phyloP scores from a whole-genome alignment of 2,329 filamentous ascomycete genomes.

The Aspergillus tubingensis region DNA sequence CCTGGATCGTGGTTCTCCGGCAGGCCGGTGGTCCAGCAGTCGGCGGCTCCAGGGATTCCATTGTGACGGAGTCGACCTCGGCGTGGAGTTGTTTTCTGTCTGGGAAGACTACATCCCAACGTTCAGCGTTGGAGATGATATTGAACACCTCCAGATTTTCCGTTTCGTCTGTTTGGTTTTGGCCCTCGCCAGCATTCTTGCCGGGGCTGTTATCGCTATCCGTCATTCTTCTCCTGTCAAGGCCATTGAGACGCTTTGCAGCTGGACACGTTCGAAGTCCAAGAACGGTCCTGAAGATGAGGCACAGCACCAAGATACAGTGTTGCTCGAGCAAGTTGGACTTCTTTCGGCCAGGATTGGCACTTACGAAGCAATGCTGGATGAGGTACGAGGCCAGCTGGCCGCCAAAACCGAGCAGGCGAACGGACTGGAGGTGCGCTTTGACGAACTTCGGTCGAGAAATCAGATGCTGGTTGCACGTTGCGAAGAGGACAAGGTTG shows the following conservation, averaged over 20 bases:
- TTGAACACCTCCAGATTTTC: constrained; percentile 11
- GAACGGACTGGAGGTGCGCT: background rate
- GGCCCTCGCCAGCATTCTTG: background rate
- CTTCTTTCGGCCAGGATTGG: no score
- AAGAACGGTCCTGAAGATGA: no score
- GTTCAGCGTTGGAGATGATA: constrained; percentile 8
- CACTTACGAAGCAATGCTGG: no score
- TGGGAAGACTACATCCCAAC: constrained; percentile 10
- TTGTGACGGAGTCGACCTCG: constrained; percentile 17
- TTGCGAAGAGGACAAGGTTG: background rate
- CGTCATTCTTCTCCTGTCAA: no score
- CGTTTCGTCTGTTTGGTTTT: constrained; percentile 2
- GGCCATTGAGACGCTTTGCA: no score
- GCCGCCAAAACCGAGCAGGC: background rate
- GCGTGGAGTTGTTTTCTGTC: constrained; percentile 8
- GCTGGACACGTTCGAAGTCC: no score
- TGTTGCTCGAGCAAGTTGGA: no score
- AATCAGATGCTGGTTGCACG: background rate
- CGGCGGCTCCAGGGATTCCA: constrained; percentile 6
- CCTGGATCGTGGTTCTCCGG: background rate
- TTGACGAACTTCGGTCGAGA: background rate
- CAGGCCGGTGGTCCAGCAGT: background rate
- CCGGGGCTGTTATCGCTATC: background rate
- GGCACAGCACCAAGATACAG: no score
- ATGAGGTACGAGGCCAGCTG: no score